A percentile compares a stretch with the other conserved stretches of the same genome.
These are phyloP conservation scores for Coniferiporia sulphurascens DNA, from an alignment of 1,284 basidiomycete species.

Conservation along the genomic window DNA sequence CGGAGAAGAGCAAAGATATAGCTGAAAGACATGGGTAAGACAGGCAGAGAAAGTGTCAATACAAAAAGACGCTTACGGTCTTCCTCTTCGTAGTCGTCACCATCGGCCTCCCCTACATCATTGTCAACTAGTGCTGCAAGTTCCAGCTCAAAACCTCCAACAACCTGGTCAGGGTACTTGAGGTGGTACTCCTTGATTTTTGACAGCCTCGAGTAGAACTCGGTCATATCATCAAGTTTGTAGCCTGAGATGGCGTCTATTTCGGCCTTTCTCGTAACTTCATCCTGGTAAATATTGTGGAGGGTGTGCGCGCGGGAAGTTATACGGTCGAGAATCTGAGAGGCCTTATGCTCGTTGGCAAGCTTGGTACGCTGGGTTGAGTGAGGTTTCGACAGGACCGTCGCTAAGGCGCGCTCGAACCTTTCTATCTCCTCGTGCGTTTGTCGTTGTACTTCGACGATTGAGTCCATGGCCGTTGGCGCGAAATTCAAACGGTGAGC, in stretches of 20 bases:
- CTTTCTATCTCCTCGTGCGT: conserved; percentile 95
- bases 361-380: conserved; percentile 61
- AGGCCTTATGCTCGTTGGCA: conserved; percentile 82
- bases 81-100: conserved; percentile 75
- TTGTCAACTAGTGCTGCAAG: conserved; percentile 76
- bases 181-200: conserved; percentile 95
- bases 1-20: conserved; percentile 86
- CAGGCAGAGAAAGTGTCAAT: conserved; percentile 12
- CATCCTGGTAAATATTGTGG: conserved; percentile 70
- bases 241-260: conserved; percentile 56
- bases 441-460: conserved; percentile 89
- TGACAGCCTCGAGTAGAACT: conserved; percentile 92
- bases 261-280: conserved; percentile 58
- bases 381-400: conserved; percentile 60
- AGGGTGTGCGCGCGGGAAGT: conserved; percentile 64
- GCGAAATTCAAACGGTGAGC: neutral
- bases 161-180: conserved; percentile 87
- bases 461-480: conserved; percentile 69
- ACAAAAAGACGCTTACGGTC: conserved; percentile 54
- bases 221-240: conserved; percentile 67
- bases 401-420: conserved; percentile 72
- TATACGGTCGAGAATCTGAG: conserved; percentile 82
- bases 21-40: conserved; percentile 43
- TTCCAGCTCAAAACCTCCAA: conserved; percentile 78
- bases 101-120: conserved; percentile 58